Evolutionary conservation across 768 basidiomycete species (phyloP), one percentile per base, ranked within the genome.

Genomic region (Boletus reticulatus): DNA sequence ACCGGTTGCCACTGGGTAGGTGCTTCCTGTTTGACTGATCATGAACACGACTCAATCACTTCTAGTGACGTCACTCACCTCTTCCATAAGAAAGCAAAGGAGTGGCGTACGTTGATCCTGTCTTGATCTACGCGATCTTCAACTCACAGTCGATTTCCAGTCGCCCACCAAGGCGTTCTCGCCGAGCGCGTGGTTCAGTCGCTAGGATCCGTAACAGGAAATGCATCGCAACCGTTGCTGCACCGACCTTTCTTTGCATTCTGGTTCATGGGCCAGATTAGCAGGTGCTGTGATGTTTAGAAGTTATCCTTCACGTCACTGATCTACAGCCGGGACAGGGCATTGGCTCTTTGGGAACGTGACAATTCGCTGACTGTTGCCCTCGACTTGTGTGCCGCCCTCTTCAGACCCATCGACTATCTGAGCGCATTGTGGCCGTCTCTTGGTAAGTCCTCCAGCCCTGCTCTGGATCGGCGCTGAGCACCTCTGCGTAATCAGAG

Each of bases 231-330:
- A 56, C 67, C 76, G 32, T 68, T 89, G 22, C 73, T 81, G 4
- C 74, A 79, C 16, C 73, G 87, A 53, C 88, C 88, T 11, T 86
- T 85, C 65, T 86, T 83, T 65, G 75, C 83, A 22, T 87, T 87
- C 67, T 89, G 86, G 87, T 88, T 89, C 64, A 85, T 87, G 84
- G 78, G 79, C 20, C 85, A 88, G 69, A 79, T 89, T 50, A 76
- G 74, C 64, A 78, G 83, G 84, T 81, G 53, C 50, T 68, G 67
- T 51, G 43, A 43, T 34, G 16, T 36, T 47, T 20, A 43, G 17
- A 27, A 50, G 32, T 22, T 46, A 42, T 42, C 14, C 19, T 49
- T 50, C 55, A 59, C 52, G 50, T 47, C 51, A 45, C 48, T 60
- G 32, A 68, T 58, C 44, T 57, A 38, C 31, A 17, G 5, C 50